Percentiles rank a stretch among this genome's conserved stretches.
phyloP scores from a whole-genome alignment of 2,329 filamentous ascomycete species.

The Albifimbria verrucaria region DNA sequence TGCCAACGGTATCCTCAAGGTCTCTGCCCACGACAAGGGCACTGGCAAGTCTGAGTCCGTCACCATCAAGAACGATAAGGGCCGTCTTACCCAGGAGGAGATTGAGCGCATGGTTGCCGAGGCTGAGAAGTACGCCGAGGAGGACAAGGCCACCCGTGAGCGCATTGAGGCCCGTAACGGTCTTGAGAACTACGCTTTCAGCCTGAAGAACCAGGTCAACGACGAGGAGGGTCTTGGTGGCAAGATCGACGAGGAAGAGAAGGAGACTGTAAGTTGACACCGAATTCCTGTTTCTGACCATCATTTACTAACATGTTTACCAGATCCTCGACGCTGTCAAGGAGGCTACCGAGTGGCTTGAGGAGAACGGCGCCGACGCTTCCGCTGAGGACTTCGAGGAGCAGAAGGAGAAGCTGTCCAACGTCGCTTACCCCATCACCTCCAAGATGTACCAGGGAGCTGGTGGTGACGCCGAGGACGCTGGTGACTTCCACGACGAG shows the following conservation, averaged over 20 bases:
- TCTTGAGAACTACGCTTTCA: constrained; percentile 99
- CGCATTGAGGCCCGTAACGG: constrained; percentile 95
- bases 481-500: constrained; percentile 75
- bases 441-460: constrained; percentile 87
- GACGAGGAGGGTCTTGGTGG: constrained; percentile 95
- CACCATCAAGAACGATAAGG: constrained; percentile 99
- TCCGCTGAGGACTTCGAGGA: constrained; percentile 95
- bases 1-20: constrained; percentile 97
- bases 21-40: constrained; percentile 94
- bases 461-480: constrained; percentile 54
- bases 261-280: constrained; percentile 74
- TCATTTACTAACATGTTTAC: constrained; percentile 34
- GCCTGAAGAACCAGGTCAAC: constrained; percentile 97
- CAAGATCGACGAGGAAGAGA: constrained; percentile 98
- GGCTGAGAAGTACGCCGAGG: constrained; percentile 97
- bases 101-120: constrained; percentile 99
- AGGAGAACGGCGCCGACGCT: constrained; percentile 86
- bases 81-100: constrained; percentile 90
- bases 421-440: constrained; percentile 96
- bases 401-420: constrained; percentile 98
- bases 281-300: not conserved
- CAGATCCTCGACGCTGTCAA: constrained; percentile 91
- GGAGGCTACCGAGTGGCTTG: constrained; percentile 95
- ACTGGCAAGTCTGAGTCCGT: constrained; percentile 97
- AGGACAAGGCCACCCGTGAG: constrained; percentile 97